These are phyloP conservation scores for Phytophthora lateralis DNA, from an alignment of 352 stramenopile species.

Conservation along the genomic window DNA sequence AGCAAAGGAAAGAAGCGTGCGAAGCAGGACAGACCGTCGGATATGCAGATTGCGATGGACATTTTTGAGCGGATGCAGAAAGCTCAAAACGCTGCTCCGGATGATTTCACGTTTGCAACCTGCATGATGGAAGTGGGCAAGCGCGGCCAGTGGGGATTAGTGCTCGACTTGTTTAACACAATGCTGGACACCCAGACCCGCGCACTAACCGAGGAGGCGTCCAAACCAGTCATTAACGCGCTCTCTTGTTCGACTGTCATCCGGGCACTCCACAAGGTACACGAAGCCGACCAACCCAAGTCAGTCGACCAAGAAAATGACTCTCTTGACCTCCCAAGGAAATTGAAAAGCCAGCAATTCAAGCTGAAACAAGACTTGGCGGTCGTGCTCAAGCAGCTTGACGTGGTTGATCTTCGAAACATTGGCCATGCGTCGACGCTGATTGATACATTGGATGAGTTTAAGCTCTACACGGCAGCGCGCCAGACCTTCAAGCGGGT, in stretches of 20 bases:
- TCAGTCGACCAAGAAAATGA: conserved; percentile 1
- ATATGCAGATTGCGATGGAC: conserved; percentile 35
- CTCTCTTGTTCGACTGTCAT: conserved; percentile 56
- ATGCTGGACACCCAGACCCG: conserved; percentile 49
- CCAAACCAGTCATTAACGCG: conserved; percentile 46
- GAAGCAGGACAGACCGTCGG: conserved; percentile 3
- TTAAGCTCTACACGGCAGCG: conserved; percentile 51
- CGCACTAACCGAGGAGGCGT: background rate
- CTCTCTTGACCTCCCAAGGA: background rate
- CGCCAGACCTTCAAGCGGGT: conserved; percentile 56
- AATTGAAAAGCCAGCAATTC: conserved; percentile 11
- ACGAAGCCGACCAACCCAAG: conserved; percentile 12
- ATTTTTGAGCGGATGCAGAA: conserved; percentile 55
- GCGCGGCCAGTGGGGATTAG: conserved; percentile 42
- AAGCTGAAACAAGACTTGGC: conserved; percentile 48
- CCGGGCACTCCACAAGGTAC: conserved; percentile 49
- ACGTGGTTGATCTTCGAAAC: conserved; percentile 41
- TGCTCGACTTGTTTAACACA: conserved; percentile 63
- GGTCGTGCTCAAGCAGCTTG: conserved; percentile 55
- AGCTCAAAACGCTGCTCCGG: conserved; percentile 41
- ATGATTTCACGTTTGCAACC: conserved; percentile 71
- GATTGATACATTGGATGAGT: conserved; percentile 64
- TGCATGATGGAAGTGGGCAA: conserved; percentile 66
- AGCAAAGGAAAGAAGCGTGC: conserved; percentile 9
- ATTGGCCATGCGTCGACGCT: conserved; percentile 60